Percentiles rank a stretch among this genome's conserved stretches.
These are phyloP conservation scores for Fusarium sp. DNA, from an alignment of 2,329 filamentous ascomycete genomes.

Conservation along the genomic window DNA sequence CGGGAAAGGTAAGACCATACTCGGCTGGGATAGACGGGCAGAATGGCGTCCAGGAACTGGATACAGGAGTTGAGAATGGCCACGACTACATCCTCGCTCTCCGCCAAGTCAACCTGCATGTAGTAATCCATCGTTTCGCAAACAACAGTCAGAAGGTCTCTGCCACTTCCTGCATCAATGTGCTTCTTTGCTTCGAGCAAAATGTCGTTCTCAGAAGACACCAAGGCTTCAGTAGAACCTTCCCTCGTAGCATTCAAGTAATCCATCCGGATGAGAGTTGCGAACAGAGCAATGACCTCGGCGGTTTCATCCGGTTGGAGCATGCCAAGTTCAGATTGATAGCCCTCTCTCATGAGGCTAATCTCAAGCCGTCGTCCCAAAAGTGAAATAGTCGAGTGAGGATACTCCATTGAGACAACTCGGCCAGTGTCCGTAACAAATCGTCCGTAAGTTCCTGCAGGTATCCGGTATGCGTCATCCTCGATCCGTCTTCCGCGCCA, in stretches of 20 bases:
- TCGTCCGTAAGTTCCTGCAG: constrained; percentile 73
- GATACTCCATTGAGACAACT: constrained; percentile 80
- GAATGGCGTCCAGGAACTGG: constrained; percentile 81
- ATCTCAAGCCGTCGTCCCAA: constrained; percentile 82
- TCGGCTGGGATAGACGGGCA: constrained; percentile 81
- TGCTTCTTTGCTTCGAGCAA: constrained; percentile 68
- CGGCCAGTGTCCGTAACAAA: constrained; percentile 84
- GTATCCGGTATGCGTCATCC: constrained; percentile 70
- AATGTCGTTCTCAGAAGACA: constrained; percentile 56
- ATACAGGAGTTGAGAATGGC: constrained; percentile 77
- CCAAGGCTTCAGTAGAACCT: constrained; percentile 48
- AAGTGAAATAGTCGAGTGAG: constrained; percentile 83
- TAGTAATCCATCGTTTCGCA: constrained; percentile 85
- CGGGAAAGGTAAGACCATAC: constrained; percentile 92
- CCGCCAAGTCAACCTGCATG: constrained; percentile 67
- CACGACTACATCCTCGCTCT: constrained; percentile 73
- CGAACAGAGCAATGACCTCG: constrained; percentile 80
- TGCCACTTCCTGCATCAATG: constrained; percentile 62
- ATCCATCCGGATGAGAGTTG: constrained; percentile 73
- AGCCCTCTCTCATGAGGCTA: constrained; percentile 68
- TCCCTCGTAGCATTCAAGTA: constrained; percentile 52
- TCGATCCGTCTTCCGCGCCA: constrained; percentile 59
- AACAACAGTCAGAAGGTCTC: constrained; percentile 84
- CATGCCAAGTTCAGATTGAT: constrained; percentile 63
- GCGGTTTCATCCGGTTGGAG: constrained; percentile 72